Conservation (phyloP, 169 alveolate species). For the Theileria luwenshuni region DNA sequence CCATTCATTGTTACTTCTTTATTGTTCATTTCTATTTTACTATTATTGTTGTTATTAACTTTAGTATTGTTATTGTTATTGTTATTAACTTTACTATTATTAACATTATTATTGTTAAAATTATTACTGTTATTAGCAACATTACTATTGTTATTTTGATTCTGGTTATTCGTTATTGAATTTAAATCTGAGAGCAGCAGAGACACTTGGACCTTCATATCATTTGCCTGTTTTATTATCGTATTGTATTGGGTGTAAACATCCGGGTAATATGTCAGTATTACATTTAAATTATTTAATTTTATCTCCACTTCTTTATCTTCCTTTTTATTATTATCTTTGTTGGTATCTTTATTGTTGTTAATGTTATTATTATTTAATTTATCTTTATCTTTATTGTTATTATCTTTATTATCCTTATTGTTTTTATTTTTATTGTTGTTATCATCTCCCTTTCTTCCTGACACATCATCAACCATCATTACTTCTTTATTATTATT, state of each 20-base stretch:
- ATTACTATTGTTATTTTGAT: background rate
- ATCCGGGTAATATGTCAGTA: conserved; percentile 17
- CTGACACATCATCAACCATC: background rate
- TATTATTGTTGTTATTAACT: background rate
- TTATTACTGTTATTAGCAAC: background rate
- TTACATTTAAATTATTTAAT: conserved; percentile 6
- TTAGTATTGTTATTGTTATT: background rate
- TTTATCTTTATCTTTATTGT: background rate
- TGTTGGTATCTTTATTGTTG: background rate
- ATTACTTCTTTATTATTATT: too few species aligned
- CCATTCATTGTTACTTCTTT: too few species aligned
- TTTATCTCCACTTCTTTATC: background rate
- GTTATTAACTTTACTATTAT: background rate
- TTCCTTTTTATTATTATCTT: background rate
- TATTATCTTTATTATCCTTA: background rate
- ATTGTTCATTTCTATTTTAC: too few species aligned
- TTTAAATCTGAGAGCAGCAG: conserved; percentile 1
- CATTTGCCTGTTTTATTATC: conserved; percentile 21
- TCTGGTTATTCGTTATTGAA: background rate
- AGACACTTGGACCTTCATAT: conserved; percentile 1
- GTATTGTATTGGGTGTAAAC: background rate
- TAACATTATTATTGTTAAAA: background rate
- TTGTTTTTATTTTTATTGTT: background rate
- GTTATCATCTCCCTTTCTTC: background rate
- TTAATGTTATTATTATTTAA: background rate